A percentile compares a stretch with the other conserved stretches of the same genome.
These are phyloP conservation scores for Suillus luteus DNA, from an alignment of 768 basidiomycete species.

Conservation along the genomic window DNA sequence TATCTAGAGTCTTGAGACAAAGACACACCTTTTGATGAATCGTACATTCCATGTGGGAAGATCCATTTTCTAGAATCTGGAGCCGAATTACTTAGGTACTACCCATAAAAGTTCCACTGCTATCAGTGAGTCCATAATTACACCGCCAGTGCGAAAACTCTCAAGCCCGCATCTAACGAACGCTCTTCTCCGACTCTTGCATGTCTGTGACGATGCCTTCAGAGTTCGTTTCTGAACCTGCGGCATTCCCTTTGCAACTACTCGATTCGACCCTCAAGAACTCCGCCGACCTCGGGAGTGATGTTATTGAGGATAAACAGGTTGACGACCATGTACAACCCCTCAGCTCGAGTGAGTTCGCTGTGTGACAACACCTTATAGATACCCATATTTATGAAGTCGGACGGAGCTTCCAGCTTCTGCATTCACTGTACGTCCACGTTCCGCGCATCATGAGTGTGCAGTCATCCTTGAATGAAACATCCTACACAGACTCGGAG, in stretches of 20 bases:
- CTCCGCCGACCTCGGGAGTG: slow-evolving; percentile 17
- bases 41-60: neutral
- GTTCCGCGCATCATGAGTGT: neutral
- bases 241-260: slow-evolving; percentile 21
- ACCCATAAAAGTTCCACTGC: neutral
- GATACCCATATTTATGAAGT: neutral
- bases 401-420: slow-evolving; percentile 19
- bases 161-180: slow-evolving; percentile 15
- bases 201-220: slow-evolving; percentile 22
- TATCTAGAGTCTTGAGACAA: too few relatives aligned
- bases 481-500: neutral
- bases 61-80: neutral
- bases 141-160: slow-evolving; percentile 15
- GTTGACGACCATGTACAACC: slow-evolving; percentile 18
- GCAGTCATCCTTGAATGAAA: neutral
- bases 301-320: slow-evolving; percentile 28
- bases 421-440: slow-evolving; percentile 21
- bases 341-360: slow-evolving; percentile 23
- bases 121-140: neutral
- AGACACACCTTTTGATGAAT: neutral
- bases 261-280: slow-evolving; percentile 15
- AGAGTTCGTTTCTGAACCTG: slow-evolving; percentile 16
- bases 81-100: neutral
- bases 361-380: slow-evolving; percentile 8
- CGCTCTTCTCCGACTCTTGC: slow-evolving; percentile 12